Evolutionary conservation across 2,329 filamentous ascomycete species (phyloP).

Genomic region (Fusarium fracticaudum): DNA sequence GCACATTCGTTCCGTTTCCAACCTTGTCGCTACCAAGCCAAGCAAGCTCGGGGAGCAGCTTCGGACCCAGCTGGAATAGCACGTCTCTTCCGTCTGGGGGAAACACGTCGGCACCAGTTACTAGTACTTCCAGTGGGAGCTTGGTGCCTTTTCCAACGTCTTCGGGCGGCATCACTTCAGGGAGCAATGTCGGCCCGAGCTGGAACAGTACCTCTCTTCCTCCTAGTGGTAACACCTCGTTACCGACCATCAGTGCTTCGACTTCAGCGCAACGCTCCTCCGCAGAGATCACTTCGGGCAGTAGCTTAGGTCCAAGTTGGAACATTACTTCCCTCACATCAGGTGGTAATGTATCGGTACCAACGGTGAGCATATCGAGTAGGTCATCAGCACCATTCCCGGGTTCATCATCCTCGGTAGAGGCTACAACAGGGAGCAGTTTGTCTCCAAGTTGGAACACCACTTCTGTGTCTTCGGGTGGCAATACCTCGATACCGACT

Average conservation of each 20-base stretch:
- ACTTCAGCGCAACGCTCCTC: neutral
- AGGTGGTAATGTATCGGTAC: neutral
- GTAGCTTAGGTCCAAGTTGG: neutral
- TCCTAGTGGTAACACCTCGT: neutral
- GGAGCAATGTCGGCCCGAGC: neutral
- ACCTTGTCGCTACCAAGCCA: neutral
- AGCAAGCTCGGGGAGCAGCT: neutral
- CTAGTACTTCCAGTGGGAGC: neutral
- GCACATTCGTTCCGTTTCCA: slow-evolving; percentile 6
- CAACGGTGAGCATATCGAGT: neutral
- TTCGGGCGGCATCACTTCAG: neutral
- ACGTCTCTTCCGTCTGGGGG: neutral
- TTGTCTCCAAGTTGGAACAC: neutral
- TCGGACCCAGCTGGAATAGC: neutral
- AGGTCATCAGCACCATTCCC: neutral
- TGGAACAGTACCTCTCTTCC: neutral
- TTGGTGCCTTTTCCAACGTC: neutral
- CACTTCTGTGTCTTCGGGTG: neutral
- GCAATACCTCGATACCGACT: neutral
- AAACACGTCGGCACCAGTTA: neutral
- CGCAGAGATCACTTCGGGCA: neutral
- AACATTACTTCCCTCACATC: neutral
- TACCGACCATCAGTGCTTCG: neutral
- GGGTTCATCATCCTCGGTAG: neutral
- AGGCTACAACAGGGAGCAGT: neutral